Evolutionary conservation across 805 yeast species (phyloP).

Genomic region (Phaffomyces opuntiae): DNA sequence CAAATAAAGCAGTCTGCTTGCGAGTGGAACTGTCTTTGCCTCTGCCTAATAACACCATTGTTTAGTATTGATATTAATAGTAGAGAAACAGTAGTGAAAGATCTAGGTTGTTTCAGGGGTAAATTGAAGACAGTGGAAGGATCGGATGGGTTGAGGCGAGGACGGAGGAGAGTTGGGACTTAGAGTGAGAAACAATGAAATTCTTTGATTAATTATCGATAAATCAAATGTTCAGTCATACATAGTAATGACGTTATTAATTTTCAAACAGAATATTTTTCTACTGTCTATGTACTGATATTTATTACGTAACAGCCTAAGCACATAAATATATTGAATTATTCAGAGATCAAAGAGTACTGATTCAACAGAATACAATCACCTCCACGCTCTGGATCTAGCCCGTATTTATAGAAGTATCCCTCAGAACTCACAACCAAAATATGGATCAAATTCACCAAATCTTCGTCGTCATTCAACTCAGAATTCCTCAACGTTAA

Average conservation of each 20-base stretch:
- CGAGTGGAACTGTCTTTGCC: conserved; percentile 10
- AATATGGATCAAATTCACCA: conserved; percentile 33
- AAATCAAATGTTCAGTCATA: no score
- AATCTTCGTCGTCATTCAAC: not conserved
- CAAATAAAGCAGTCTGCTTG: conserved; percentile 36
- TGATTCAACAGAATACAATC: conserved; percentile 79
- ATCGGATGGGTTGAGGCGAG: no score
- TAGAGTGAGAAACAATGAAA: no score
- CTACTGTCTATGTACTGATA: no score
- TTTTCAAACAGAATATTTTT: not conserved
- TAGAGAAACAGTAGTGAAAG: not conserved
- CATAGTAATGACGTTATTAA: no score
- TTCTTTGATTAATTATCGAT: no score
- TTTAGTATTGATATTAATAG: not conserved
- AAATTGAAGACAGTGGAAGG: not conserved
- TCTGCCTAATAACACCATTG: conserved; percentile 14
- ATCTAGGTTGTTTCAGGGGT: not conserved
- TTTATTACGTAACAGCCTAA: not conserved
- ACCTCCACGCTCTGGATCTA: conserved; percentile 88
- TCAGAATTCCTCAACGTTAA: not conserved
- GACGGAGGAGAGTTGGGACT: no score
- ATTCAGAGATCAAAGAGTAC: conserved; percentile 37
- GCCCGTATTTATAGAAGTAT: conserved; percentile 66
- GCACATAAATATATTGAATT: not conserved
- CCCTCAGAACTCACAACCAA: conserved; percentile 81